Evolutionary conservation across 2,329 filamentous ascomycete species (phyloP).

Genomic region (Ascochyta koolunga): DNA sequence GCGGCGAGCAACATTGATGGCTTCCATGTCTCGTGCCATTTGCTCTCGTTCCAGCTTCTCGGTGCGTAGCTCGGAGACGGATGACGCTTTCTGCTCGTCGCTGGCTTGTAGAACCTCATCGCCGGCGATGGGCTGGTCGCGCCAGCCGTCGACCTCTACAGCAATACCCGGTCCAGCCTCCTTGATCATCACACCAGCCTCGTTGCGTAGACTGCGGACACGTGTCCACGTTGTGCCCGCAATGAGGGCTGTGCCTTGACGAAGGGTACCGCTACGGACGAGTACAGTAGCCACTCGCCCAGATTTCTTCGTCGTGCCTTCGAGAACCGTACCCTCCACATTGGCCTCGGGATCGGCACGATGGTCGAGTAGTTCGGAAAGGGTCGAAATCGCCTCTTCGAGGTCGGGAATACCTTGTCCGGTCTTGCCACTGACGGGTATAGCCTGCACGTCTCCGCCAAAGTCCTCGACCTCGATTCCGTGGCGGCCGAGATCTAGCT

Average conservation of each 20-base stretch:
- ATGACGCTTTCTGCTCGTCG: constrained; percentile 78
- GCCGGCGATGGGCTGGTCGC: constrained; percentile 82
- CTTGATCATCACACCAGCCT: constrained; percentile 73
- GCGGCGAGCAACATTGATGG: constrained; percentile 72
- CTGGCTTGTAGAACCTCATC: constrained; percentile 84
- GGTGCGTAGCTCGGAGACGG: constrained; percentile 75
- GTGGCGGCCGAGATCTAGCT: constrained; percentile 81
- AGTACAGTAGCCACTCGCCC: constrained; percentile 89
- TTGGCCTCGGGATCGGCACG: constrained; percentile 77
- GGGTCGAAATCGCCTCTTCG: constrained; percentile 85
- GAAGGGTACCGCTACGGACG: constrained; percentile 84
- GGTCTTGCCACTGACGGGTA: constrained; percentile 91
- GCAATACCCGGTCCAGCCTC: constrained; percentile 87
- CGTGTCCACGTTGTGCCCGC: constrained; percentile 88
- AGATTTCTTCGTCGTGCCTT: constrained; percentile 83
- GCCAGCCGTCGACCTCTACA: constrained; percentile 95
- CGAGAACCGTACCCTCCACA: constrained; percentile 92
- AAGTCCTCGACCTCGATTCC: constrained; percentile 93
- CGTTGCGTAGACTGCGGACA: constrained; percentile 83
- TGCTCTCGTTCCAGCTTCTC: constrained; percentile 73
- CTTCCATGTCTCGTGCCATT: constrained; percentile 71
- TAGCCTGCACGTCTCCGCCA: constrained; percentile 91
- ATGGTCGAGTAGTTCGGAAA: constrained; percentile 89
- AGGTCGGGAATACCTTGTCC: constrained; percentile 89
- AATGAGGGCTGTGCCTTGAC: constrained; percentile 79